These are phyloP conservation scores for Rhizopogon vesiculosus DNA, from an alignment of 768 basidiomycete genomes.

Conservation along the genomic window DNA sequence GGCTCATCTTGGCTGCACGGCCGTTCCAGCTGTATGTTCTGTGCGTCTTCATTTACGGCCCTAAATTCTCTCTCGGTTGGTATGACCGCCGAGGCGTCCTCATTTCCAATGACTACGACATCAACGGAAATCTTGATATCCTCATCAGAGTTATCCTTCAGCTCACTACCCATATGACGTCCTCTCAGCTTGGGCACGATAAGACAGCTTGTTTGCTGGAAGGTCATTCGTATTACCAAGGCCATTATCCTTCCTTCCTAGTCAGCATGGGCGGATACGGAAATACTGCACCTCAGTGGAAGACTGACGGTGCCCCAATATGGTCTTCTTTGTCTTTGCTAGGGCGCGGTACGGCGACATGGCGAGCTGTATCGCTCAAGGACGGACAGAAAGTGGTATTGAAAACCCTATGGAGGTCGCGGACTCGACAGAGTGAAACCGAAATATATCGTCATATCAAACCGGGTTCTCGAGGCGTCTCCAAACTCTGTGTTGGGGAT, in stretches of 20 bases:
- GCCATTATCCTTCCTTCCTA: neutral
- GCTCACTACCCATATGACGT: neutral
- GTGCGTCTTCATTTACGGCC: slow-evolving; percentile 24
- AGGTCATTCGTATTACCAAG: neutral
- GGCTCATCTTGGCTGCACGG: slow-evolving; percentile 21
- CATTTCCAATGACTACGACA: slow-evolving; percentile 19
- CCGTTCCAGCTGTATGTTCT: slow-evolving; percentile 27
- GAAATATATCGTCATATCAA: neutral
- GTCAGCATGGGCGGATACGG: neutral
- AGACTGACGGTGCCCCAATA: neutral
- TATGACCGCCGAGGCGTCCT: slow-evolving; percentile 26
- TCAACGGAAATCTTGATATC: slow-evolving; percentile 13
- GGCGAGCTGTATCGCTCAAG: neutral
- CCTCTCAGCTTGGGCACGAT: neutral
- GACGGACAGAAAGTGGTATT: neutral
- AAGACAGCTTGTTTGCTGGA: neutral
- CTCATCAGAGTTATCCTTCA: slow-evolving; percentile 20
- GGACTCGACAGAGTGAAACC: neutral
- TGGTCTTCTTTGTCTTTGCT: neutral
- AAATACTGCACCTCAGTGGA: neutral
- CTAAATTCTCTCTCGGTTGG: slow-evolving; percentile 24
- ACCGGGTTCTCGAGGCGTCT: neutral
- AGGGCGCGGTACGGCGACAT: neutral
- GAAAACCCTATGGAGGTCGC: neutral
- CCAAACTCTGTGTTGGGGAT: neutral